A percentile compares a stretch with the other conserved stretches of the same genome.
phyloP scores from a whole-genome alignment of 2,329 filamentous ascomycete species.

The Penicillium nordicum region DNA sequence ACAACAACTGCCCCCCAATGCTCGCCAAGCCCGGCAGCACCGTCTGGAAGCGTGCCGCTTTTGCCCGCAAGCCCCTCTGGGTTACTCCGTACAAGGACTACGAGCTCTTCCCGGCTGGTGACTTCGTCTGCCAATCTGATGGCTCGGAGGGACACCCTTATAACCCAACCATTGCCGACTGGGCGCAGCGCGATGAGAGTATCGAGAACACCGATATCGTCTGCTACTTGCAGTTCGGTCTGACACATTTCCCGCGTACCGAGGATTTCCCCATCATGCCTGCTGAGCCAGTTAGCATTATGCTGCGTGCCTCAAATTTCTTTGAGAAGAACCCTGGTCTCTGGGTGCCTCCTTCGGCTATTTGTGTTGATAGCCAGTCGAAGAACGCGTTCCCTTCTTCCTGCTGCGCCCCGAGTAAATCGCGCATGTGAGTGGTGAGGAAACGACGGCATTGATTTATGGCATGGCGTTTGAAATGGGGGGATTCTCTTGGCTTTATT shows the following conservation, averaged over 20 bases:
- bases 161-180: conserved; percentile 45
- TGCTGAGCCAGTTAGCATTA: conserved; percentile 55
- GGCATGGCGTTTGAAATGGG: conserved; percentile 1
- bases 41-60: conserved; percentile 57
- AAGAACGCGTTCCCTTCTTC: conserved; percentile 26
- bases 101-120: conserved; percentile 59
- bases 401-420: conserved; percentile 20
- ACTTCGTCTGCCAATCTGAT: conserved; percentile 59
- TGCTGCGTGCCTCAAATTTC: conserved; percentile 58
- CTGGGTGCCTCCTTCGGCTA: conserved; percentile 49
- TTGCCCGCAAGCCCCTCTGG: conserved; percentile 58
- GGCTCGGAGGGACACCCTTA: conserved; percentile 34
- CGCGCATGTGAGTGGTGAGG: conserved; percentile 14
- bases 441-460: background rate
- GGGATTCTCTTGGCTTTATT: background rate
- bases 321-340: conserved; percentile 57
- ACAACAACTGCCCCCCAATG: conserved; percentile 32
- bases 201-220: conserved; percentile 57
- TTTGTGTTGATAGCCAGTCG: conserved; percentile 30
- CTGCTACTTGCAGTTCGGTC: conserved; percentile 56
- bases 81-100: conserved; percentile 57
- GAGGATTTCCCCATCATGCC: conserved; percentile 62
- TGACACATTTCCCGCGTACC: conserved; percentile 50
- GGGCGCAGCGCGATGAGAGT: conserved; percentile 46
- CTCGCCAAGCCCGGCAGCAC: conserved; percentile 52